A percentile compares a stretch with the other conserved stretches of the same genome.
Evolutionary conservation across 2,329 filamentous ascomycete genomes (phyloP).

Genomic region (Myriangium duriaei): DNA sequence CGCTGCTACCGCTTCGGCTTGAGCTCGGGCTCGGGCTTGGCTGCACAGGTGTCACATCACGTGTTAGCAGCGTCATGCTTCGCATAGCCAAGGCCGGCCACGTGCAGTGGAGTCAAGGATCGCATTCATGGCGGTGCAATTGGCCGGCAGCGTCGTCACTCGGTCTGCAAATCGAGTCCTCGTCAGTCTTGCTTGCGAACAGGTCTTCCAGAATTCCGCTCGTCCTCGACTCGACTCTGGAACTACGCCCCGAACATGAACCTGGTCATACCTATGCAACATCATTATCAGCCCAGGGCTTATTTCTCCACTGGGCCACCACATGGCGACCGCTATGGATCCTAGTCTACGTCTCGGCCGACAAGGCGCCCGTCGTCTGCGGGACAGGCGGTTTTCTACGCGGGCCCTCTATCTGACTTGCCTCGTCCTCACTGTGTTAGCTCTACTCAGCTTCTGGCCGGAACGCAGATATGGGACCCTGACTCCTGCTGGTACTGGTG

Average conservation of each 20-base stretch:
- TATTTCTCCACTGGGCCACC: neutral
- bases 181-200: too few species aligned
- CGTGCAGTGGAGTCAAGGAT: too few species aligned
- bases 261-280: slow-evolving; percentile 5
- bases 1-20: too few species aligned
- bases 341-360: slow-evolving; percentile 1
- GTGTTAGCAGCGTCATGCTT: neutral
- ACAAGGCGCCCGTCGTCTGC: slow-evolving; percentile 1
- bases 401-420: slow-evolving; percentile 14
- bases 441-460: slow-evolving; percentile 8
- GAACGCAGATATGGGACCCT: neutral
- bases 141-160: too few species aligned
- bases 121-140: too few species aligned
- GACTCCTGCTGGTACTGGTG: neutral
- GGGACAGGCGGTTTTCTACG: slow-evolving; percentile 5
- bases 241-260: slow-evolving; percentile 7
- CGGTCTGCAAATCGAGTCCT: too few species aligned
- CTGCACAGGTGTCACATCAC: too few species aligned
- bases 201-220: too few species aligned
- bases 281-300: slow-evolving; percentile 3
- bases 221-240: too few species aligned
- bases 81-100: too few species aligned
- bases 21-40: too few species aligned
- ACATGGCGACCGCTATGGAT: slow-evolving; percentile 6
- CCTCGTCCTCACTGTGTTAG: slow-evolving; percentile 9